These are phyloP conservation scores for Phytophthora multivora DNA, from an alignment of 352 stramenopile genomes.

Conservation along the genomic window DNA sequence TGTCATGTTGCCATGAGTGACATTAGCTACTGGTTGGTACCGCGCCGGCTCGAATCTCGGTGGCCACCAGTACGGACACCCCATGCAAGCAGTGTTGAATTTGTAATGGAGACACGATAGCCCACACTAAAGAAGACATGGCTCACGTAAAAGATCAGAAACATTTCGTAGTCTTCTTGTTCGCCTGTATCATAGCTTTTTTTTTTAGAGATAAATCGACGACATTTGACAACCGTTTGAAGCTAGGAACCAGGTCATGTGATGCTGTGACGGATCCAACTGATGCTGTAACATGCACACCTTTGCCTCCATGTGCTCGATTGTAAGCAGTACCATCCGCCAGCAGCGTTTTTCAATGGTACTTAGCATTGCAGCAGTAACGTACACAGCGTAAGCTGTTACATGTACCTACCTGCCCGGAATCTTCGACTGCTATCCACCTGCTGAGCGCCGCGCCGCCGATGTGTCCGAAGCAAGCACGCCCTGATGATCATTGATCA, in stretches of 20 bases:
- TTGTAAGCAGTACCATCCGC: neutral
- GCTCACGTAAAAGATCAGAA: conserved; percentile 7
- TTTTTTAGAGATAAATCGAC: too few relatives aligned
- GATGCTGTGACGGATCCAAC: conserved; percentile 19
- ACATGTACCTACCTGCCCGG: neutral
- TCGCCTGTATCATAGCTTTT: too few relatives aligned
- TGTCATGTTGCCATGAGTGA: conserved; percentile 7
- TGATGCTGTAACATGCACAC: neutral
- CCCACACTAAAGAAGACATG: conserved; percentile 20
- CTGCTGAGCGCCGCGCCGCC: conserved; percentile 5
- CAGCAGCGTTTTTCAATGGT: conserved; percentile 12
- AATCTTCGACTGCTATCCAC: conserved; percentile 9
- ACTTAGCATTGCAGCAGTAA: conserved; percentile 3
- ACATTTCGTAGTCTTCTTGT: neutral
- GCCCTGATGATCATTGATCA: too few relatives aligned
- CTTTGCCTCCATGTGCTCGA: conserved; percentile 18
- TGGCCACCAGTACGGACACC: neutral
- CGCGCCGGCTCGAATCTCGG: conserved; percentile 19
- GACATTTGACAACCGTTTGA: neutral
- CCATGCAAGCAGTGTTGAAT: conserved; percentile 12
- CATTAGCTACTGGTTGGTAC: conserved; percentile 9
- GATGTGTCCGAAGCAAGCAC: neutral
- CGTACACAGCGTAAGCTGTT: conserved; percentile 1
- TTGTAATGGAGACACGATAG: conserved; percentile 14
- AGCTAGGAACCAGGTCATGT: conserved; percentile 4